Base-by-base conservation (phyloP, 108 stramenopile genomes). In the Hondaea fermentalgiana region DNA sequence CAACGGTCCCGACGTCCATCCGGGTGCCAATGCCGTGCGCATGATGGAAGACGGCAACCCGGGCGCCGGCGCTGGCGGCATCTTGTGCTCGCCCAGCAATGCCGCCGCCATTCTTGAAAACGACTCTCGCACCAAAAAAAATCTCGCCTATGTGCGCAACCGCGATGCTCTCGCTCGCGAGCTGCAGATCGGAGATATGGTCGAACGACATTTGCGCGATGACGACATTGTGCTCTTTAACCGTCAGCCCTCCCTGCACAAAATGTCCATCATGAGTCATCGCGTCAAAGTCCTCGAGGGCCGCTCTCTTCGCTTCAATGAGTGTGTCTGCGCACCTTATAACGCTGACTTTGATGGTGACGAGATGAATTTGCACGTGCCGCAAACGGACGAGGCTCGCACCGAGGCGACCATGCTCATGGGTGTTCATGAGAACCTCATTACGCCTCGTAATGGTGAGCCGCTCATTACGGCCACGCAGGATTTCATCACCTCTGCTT, bases 261-360 rank as follows among this genome's bases (percentile, higher is more conserved):
- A 97, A 89, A 95, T 98, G 72, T 96, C 95, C 25, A 99, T 99
- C 92, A 99, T 99, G 99, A 92, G 96, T 35, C 99, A 99, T 91
- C 91, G 94, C 43, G 99, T 95, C 5, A 97, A 97, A 91, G 96
- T 99, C 58, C 91, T 98, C 93, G 95, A 96, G 23, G 97, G 96
- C 96, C 83, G 97, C 47, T 98, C 99, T 3, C 98, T 99, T 90
- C 95, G 98, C 23, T 98, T 99, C 96, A 99, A 99, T 91, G 98
- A 97, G 89, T 98, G 98, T 89, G 98, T 97, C 60, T 99, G 99
- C 93, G 96, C 97, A 55, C 98, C 99, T 8, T 99, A 98, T 92
- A 98, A 98, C 90, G 98, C 97, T 49, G 99, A 99, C 90, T 99
- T 99, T 90, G 98, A 99, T 92, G 99, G 99, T 58, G 99, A 99